These are phyloP conservation scores for Dentipellis sp. DNA, from an alignment of 768 basidiomycete species.

Conservation along the genomic window DNA sequence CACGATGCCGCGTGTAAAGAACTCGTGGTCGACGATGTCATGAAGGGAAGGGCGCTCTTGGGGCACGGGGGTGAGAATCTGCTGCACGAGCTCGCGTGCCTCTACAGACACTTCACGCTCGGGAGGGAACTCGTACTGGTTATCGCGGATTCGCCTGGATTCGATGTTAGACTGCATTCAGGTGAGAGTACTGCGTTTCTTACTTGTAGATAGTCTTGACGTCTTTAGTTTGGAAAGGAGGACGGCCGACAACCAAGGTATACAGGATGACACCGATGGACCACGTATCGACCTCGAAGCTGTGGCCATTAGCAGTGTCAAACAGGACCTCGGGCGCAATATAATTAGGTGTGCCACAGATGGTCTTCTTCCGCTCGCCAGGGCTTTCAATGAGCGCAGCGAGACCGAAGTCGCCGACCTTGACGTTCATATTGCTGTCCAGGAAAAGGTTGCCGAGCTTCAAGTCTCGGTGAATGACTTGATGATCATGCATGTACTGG, in stretches of 20 bases:
- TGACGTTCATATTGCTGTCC: conserved; percentile 78
- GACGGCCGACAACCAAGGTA: conserved; percentile 88
- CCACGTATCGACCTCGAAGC: conserved; percentile 98
- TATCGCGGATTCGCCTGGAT: conserved; percentile 80
- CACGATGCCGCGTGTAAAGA: conserved; percentile 75
- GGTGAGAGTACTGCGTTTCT: conserved; percentile 17
- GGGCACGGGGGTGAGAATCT: conserved; percentile 82
- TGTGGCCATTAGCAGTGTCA: conserved; percentile 92
- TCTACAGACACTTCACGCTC: conserved; percentile 65
- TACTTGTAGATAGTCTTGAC: conserved; percentile 94
- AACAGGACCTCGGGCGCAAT: conserved; percentile 97
- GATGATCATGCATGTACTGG: conserved; percentile 94
- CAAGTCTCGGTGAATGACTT: conserved; percentile 95
- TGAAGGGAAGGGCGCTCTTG: conserved; percentile 73
- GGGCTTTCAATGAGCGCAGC: conserved; percentile 95
- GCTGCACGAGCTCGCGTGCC: conserved; percentile 67
- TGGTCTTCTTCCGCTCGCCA: conserved; percentile 97
- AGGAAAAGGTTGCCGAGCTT: conserved; percentile 93
- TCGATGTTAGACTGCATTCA: background rate
- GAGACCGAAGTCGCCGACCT: conserved; percentile 93
- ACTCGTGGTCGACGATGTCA: conserved; percentile 76
- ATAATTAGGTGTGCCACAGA: conserved; percentile 98
- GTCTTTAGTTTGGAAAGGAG: conserved; percentile 97
- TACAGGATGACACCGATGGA: conserved; percentile 96
- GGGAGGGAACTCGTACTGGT: conserved; percentile 85